Base-by-base conservation (phyloP, 305 asterid species). In the Vinca major region DNA sequence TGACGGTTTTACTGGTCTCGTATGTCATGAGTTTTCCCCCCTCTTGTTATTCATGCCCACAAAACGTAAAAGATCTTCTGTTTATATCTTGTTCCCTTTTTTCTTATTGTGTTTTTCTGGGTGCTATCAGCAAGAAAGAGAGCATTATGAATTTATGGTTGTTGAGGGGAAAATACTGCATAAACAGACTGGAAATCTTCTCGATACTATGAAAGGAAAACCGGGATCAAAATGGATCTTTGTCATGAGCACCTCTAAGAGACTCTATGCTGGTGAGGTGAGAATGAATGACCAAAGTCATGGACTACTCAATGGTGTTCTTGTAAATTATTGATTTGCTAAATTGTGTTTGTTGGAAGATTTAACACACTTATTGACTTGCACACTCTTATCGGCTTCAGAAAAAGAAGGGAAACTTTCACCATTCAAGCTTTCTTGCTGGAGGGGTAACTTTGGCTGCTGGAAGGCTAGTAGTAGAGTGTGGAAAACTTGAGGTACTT, bases 381-480 rank as follows among this genome's bases (percentile, higher is more conserved):
- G 1, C 33, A 26, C 33, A 26, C 33, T 26, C 16, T 68, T 43
- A 65, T 66, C 62, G 52, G 48, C 69, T 73, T 52, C 86, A 89
- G 96, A 89, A 89, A 74, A 83, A 71, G 82, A 89, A 85, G 76
- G 96, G 94, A 45, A 37, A 37, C 85, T 91, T 73, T 88, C 97
- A 78, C 81, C 96, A 68, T 89, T 87, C 86, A 83, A 74, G 78
- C 56, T 74, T 74, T 19, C 78, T 74, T 19, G 78, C 78, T 1
- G 78, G 78, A 45, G 78, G 97, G 19, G 97, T 86, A 69, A 89
- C 89, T 63, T 71, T 84, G 74, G 88, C 94, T 52, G 89, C 94
- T 71, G 96, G 96, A 73, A 86, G 94, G 80, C 82, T 89, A 41
- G 73, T 62, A 39, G 94, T 78, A 58, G 80, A 77, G 51, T 81